Conservation (phyloP, 139 green algal species). For the Chlamydomonas applanata region DNA sequence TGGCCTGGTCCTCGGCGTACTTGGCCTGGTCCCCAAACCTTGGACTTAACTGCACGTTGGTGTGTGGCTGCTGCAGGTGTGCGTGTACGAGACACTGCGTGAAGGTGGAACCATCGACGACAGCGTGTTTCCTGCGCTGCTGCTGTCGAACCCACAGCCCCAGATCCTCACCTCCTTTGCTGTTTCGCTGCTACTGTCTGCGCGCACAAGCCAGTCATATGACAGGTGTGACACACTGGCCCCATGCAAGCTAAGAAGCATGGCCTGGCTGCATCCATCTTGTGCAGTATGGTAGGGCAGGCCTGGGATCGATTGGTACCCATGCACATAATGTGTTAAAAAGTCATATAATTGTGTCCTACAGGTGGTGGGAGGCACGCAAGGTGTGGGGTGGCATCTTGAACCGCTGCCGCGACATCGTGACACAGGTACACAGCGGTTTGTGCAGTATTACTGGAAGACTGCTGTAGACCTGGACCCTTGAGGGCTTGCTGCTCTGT, state of each 20-base stretch:
- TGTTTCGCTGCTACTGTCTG: constrained; percentile 33
- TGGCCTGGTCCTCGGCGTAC: neutral
- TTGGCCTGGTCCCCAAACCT: neutral
- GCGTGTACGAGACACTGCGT: neutral
- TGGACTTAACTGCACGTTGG: neutral
- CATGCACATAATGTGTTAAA: too few species aligned
- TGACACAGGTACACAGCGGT: constrained; percentile 24
- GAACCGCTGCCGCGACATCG: constrained; percentile 39
- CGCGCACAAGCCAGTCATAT: constrained; percentile 32
- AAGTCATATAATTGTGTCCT: too few species aligned
- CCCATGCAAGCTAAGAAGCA: too few species aligned
- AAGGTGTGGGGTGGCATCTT: constrained; percentile 44
- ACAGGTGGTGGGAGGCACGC: constrained; percentile 27
- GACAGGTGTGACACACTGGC: too few species aligned
- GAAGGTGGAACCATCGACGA: too few species aligned
- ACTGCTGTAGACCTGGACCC: too few species aligned
- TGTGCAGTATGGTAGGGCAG: too few species aligned
- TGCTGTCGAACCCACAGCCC: constrained; percentile 19
- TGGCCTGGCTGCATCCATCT: too few species aligned
- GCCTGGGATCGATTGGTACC: too few species aligned
- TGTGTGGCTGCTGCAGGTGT: neutral
- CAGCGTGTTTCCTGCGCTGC: constrained; percentile 2
- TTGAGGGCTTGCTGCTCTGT: too few species aligned
- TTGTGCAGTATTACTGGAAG: too few species aligned
- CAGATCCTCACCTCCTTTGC: constrained; percentile 34